A percentile compares a stretch with the other conserved stretches of the same genome.
These are phyloP conservation scores for Penicillium cataractarum DNA, from an alignment of 495 filamentous ascomycete species.

Conservation along the genomic window DNA sequence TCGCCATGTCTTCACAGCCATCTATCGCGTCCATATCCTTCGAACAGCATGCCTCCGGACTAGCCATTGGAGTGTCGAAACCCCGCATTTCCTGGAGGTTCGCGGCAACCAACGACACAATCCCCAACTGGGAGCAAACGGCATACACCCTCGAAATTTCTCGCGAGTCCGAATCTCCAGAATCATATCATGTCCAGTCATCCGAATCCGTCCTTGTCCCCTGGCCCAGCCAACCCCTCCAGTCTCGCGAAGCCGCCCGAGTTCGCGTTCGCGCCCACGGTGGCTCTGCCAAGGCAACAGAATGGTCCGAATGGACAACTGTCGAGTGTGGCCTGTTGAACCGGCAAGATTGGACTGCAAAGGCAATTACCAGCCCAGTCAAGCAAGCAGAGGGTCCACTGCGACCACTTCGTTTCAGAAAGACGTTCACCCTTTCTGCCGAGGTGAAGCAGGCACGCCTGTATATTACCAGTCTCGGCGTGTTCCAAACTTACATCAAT, in stretches of 20 bases:
- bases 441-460: slow-evolving; percentile 35
- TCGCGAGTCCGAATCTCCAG: slow-evolving; percentile 3
- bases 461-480: slow-evolving; percentile 55
- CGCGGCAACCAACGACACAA: slow-evolving; percentile 13
- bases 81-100: slow-evolving; percentile 45
- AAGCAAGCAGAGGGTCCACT: slow-evolving; percentile 25
- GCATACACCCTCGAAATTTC: slow-evolving; percentile 42
- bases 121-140: slow-evolving; percentile 37
- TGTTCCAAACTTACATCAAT: slow-evolving; percentile 57
- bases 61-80: slow-evolving; percentile 29
- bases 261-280: slow-evolving; percentile 44
- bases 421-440: slow-evolving; percentile 26
- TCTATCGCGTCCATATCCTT: slow-evolving; percentile 23
- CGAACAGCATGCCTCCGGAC: slow-evolving; percentile 39
- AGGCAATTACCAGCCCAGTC: slow-evolving; percentile 32
- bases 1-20: slow-evolving; percentile 15
- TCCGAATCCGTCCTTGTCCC: slow-evolving; percentile 49
- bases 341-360: slow-evolving; percentile 43
- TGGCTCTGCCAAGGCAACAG: slow-evolving; percentile 27
- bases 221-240: slow-evolving; percentile 51
- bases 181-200: slow-evolving; percentile 20
- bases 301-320: slow-evolving; percentile 39
- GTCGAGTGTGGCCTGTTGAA: slow-evolving; percentile 46
- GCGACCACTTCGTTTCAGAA: slow-evolving; percentile 34
- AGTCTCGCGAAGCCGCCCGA: slow-evolving; percentile 42